These are phyloP conservation scores for Astrothelium subdiscretum DNA, from an alignment of 495 filamentous ascomycete species.

Conservation along the genomic window DNA sequence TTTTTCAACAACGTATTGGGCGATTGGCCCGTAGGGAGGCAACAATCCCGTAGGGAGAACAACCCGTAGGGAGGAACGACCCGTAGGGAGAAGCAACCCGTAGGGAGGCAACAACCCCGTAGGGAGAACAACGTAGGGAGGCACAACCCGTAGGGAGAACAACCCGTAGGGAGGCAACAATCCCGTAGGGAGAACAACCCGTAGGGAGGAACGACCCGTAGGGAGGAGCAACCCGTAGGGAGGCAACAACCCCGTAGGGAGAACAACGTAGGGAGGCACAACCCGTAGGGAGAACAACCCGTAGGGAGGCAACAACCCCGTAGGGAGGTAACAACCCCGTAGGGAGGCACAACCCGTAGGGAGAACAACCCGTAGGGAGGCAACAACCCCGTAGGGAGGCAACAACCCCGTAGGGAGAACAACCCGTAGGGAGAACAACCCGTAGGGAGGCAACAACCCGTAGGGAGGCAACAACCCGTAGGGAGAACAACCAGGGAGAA, in stretches of 20 bases:
- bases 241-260: background rate
- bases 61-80: no score
- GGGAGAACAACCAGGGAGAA: background rate
- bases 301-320: background rate
- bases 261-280: background rate
- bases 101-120: background rate
- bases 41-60: background rate
- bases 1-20: background rate
- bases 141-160: background rate
- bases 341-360: background rate
- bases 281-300: background rate
- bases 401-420: background rate
- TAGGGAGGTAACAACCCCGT: background rate
- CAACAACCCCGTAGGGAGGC: background rate
- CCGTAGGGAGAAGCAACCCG: background rate
- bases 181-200: background rate
- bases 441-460: background rate
- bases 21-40: background rate
- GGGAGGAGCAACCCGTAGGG: background rate
- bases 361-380: background rate
- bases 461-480: background rate
- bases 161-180: background rate
- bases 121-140: background rate
- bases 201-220: background rate
- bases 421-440: background rate